A percentile compares a stretch with the other conserved stretches of the same genome.
Conservation (phyloP, 257 asterid species). For the Solanum gandarillasii region DNA sequence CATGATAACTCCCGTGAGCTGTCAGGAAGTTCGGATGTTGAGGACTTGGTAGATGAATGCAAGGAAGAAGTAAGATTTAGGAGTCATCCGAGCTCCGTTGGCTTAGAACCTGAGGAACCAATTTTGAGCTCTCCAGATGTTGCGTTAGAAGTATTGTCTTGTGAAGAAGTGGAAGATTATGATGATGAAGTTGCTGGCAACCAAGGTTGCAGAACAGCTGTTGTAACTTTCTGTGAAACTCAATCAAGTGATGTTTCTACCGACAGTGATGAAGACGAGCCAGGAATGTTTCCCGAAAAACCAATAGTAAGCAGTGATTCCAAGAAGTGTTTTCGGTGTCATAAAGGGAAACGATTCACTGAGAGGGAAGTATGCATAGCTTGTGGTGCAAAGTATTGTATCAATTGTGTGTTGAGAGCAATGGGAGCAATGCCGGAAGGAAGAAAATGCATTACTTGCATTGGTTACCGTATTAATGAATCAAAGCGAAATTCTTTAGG, state of each 20-base stretch:
- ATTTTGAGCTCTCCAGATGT: conserved; percentile 11
- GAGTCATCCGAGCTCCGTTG: neutral
- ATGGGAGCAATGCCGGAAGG: conserved; percentile 99
- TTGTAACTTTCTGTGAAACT: conserved; percentile 36
- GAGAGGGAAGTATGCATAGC: conserved; percentile 72
- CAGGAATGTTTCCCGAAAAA: conserved; percentile 12
- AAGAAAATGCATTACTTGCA: conserved; percentile 68
- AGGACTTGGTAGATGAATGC: conserved; percentile 22
- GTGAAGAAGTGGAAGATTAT: conserved; percentile 13
- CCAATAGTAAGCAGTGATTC: conserved; percentile 27
- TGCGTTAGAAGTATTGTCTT: conserved; percentile 15
- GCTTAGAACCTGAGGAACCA: conserved; percentile 14
- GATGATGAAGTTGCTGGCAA: conserved; percentile 19
- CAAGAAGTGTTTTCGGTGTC: conserved; percentile 61
- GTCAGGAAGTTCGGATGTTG: conserved; percentile 56
- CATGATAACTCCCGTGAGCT: conserved; percentile 23
- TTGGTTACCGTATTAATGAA: conserved; percentile 50
- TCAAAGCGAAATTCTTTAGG: conserved; percentile 55
- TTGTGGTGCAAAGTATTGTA: conserved; percentile 73
- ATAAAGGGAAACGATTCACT: conserved; percentile 34
- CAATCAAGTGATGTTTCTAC: conserved; percentile 18
- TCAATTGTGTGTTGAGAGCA: conserved; percentile 64
- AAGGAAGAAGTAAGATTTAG: conserved; percentile 7
- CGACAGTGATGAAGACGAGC: conserved; percentile 23
- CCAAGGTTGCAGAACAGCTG: conserved; percentile 19